phyloP scores from a whole-genome alignment of 2,329 filamentous ascomycete genomes.

The Hypoxylon sp. region DNA sequence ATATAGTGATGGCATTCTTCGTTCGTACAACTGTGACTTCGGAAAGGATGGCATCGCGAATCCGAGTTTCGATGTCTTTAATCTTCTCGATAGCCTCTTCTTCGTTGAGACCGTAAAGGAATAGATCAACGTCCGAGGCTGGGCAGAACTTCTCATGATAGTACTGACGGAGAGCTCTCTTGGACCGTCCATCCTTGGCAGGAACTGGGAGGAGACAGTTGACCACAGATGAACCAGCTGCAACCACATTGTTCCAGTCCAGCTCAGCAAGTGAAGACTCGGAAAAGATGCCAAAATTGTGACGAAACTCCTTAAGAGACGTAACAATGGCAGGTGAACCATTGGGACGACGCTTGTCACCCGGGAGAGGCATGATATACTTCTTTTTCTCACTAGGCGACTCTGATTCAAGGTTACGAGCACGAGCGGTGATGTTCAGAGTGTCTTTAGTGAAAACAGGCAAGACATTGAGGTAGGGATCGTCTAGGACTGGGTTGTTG shows the following conservation, averaged over 20 bases:
- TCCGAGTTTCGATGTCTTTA: slow-evolving; percentile 77
- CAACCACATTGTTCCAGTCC: slow-evolving; percentile 84
- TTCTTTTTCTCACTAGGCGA: slow-evolving; percentile 66
- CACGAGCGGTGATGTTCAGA: slow-evolving; percentile 66
- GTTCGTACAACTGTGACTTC: slow-evolving; percentile 86
- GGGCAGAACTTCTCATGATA: slow-evolving; percentile 67
- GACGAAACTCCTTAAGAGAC: slow-evolving; percentile 74
- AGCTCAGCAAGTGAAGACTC: slow-evolving; percentile 79
- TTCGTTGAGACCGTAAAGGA: slow-evolving; percentile 81
- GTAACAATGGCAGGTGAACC: slow-evolving; percentile 74
- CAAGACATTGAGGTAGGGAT: slow-evolving; percentile 69
- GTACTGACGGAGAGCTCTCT: slow-evolving; percentile 72
- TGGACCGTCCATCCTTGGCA: slow-evolving; percentile 66
- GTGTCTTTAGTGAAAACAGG: slow-evolving; percentile 70
- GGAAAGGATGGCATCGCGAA: slow-evolving; percentile 80
- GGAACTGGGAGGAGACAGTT: slow-evolving; percentile 80
- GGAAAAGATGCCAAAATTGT: slow-evolving; percentile 83
- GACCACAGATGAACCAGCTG: slow-evolving; percentile 80
- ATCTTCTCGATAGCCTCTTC: slow-evolving; percentile 84
- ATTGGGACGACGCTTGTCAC: slow-evolving; percentile 67
- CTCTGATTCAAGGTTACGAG: slow-evolving; percentile 67
- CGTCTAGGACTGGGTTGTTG: slow-evolving; percentile 62
- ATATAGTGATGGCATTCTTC: slow-evolving; percentile 86
- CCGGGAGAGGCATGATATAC: slow-evolving; percentile 74
- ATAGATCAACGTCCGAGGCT: slow-evolving; percentile 87